Base-by-base conservation (phyloP, 2,329 filamentous ascomycete genomes). In the Exophiala oligosperma region DNA sequence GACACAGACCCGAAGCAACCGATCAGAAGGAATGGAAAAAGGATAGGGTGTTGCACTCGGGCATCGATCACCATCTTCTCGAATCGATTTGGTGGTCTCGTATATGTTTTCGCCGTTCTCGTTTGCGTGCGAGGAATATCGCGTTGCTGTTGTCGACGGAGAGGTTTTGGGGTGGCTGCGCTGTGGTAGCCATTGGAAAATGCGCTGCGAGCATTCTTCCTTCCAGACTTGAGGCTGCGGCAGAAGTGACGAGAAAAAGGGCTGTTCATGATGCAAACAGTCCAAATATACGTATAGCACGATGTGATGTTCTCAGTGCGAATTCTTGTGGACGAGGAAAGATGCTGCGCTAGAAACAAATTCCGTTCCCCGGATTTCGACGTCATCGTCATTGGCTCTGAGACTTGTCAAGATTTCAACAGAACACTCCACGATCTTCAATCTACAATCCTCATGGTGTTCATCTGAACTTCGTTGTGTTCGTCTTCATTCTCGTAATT, bases 141-240 rank as follows among this genome's bases (percentile, higher is more conserved):
- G 77, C 79, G 0, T 74, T 79, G 2, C 71, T 69, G 0, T 68
- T 80, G 24, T 84, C 46, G 46, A 48, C 26, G 28, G 9, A 17
- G 46, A 48, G 46, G 46, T 32, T 26, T 24, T 12, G 46, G 23
- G 28, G 24, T 17, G n/a, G 46, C n/a, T 17, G n/a, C 6, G 28
- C 24, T 28, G 46, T 48, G 46, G n/a, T 48, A 48, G 46, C 26
- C 46, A 29, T 48, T 32, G 24, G 24, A 29, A 26, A 29, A 48
- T n/a, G 26, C 26, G 28, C 26, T 11, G 14, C 46, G 46, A 48
- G 46, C 5, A 28, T 7, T 29, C 14, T 26, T 29, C 24, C 46
- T n/a, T 17, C n/a, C 28, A 21, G 17, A n/a, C 14, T 48, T 48
- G 11, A 29, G 6, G 24, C 46, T n/a, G 23, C 11, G 26, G n/a